These are phyloP conservation scores for Chenopodium formosanum DNA, from an alignment of 148 eudicot genomes.

Conservation along the genomic window DNA sequence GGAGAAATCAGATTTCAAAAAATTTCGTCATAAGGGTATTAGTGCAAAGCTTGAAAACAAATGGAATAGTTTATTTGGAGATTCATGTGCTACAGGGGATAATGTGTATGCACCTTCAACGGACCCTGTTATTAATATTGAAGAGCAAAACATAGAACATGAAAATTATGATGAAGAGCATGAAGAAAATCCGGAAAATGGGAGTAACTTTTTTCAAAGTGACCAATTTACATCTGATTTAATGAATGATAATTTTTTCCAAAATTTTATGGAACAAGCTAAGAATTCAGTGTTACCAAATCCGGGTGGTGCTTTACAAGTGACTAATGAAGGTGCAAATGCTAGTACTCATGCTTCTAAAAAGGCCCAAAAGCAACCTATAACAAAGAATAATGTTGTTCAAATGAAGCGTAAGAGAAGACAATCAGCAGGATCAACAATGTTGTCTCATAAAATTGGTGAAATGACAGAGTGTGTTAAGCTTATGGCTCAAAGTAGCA, in stretches of 20 bases:
- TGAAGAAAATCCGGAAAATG: background rate
- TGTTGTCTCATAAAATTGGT: background rate
- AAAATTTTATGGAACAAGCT: background rate
- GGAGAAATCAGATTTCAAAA: too few relatives aligned
- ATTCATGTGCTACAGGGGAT: background rate
- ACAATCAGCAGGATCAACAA: background rate
- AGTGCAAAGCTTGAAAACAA: too few relatives aligned
- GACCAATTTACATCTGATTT: background rate
- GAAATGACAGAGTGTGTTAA: background rate
- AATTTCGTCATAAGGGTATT: too few relatives aligned
- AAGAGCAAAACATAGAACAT: background rate
- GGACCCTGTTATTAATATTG: background rate
- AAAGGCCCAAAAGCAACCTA: background rate
- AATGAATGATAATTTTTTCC: background rate
- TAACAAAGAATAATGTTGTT: background rate
- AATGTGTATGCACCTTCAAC: background rate
- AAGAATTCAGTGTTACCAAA: background rate
- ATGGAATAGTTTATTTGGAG: too few relatives aligned
- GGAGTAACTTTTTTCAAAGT: background rate
- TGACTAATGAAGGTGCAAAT: background rate
- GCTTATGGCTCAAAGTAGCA: background rate
- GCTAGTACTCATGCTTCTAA: background rate
- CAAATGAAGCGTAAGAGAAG: background rate
- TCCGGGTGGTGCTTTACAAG: background rate
- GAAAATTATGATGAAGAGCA: background rate